These are phyloP conservation scores for Alternaria alternata DNA, from an alignment of 2,329 filamentous ascomycete species.

Conservation along the genomic window DNA sequence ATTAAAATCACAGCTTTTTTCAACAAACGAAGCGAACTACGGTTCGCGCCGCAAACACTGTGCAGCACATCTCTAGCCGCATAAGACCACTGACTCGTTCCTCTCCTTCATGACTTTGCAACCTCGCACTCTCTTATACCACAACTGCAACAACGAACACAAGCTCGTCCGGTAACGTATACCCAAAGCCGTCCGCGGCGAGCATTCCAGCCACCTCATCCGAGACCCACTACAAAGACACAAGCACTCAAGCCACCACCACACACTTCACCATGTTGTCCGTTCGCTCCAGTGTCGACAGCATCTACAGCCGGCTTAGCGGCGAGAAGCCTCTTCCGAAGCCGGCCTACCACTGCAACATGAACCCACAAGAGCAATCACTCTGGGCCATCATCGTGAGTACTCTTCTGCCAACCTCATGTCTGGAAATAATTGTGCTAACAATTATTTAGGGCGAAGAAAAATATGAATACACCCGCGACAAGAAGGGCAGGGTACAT, in stretches of 20 bases:
- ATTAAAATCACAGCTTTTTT: slow-evolving; percentile 11
- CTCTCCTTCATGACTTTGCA: background rate
- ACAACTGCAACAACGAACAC: background rate
- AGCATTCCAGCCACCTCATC: slow-evolving; percentile 3
- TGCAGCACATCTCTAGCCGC: slow-evolving; percentile 7
- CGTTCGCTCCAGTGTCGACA: slow-evolving; percentile 18
- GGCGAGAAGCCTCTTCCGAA: slow-evolving; percentile 29
- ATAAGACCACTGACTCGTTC: background rate
- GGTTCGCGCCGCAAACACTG: slow-evolving; percentile 12
- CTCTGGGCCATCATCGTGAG: slow-evolving; percentile 31
- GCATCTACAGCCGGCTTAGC: slow-evolving; percentile 22
- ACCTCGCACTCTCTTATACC: background rate
- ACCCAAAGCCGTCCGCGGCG: slow-evolving; percentile 10
- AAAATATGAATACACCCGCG: slow-evolving; percentile 21
- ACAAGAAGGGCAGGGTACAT: slow-evolving; percentile 23
- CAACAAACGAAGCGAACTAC: slow-evolving; percentile 11
- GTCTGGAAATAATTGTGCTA: background rate
- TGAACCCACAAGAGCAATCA: slow-evolving; percentile 31
- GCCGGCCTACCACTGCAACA: slow-evolving; percentile 27
- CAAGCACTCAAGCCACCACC: background rate
- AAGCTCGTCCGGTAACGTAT: slow-evolving; percentile 14
- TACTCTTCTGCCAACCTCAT: background rate
- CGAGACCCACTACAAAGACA: slow-evolving; percentile 3
- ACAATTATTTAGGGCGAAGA: slow-evolving; percentile 24
- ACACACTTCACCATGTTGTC: slow-evolving; percentile 21